A percentile compares a stretch with the other conserved stretches of the same genome.
phyloP scores from a whole-genome alignment of 2,329 filamentous ascomycete genomes.

The Plectosphaerella plurivora region DNA sequence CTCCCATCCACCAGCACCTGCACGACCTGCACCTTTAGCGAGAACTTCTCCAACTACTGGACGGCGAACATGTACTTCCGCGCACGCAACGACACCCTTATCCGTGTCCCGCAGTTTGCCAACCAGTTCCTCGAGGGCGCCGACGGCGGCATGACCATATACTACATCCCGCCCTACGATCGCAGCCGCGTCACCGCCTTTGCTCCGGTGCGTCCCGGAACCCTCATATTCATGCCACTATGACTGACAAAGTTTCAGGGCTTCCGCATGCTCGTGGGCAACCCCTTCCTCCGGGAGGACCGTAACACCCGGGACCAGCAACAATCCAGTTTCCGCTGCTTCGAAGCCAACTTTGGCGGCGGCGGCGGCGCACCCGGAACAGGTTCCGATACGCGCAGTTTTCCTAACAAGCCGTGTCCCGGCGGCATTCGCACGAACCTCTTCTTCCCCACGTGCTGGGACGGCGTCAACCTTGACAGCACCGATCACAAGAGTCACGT shows the following conservation, averaged over 20 bases:
- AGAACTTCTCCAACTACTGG: conserved; percentile 33
- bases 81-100: conserved; percentile 24
- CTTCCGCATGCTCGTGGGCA: conserved; percentile 37
- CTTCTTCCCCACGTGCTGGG: conserved; percentile 53
- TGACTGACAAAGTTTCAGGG: conserved; percentile 21
- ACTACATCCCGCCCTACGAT: conserved; percentile 34
- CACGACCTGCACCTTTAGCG: conserved; percentile 25
- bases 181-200: conserved; percentile 37
- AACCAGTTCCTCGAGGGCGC: conserved; percentile 23
- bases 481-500: conserved; percentile 53
- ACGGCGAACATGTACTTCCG: conserved; percentile 24
- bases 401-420: conserved; percentile 22
- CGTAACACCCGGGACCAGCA: not conserved
- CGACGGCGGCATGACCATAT: conserved; percentile 30
- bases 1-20: conserved; percentile 15
- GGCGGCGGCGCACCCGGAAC: conserved; percentile 15
- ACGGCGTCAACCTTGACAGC: conserved; percentile 52
- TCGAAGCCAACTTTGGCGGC: conserved; percentile 1
- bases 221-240: not conserved
- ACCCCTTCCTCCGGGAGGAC: conserved; percentile 1
- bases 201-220: conserved; percentile 25
- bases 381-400: conserved; percentile 3
- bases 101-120: conserved; percentile 27
- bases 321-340: conserved; percentile 2
- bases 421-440: conserved; percentile 4